These are phyloP conservation scores for Diaporthe nobilis DNA, from an alignment of 2,329 filamentous ascomycete genomes.

Conservation along the genomic window DNA sequence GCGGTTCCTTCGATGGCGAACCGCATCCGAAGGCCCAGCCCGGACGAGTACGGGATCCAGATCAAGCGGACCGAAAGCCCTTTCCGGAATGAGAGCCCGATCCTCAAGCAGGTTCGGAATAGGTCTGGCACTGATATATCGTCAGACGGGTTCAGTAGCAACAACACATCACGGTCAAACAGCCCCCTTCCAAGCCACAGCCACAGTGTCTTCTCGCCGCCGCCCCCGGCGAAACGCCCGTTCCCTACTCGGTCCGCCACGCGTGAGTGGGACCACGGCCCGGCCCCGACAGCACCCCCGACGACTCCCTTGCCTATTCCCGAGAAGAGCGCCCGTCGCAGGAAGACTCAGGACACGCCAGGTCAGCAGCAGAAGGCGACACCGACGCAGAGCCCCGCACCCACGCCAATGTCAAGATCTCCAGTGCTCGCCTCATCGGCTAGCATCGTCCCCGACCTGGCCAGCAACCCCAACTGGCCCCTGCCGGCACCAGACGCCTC, in stretches of 20 bases:
- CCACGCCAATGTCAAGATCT: constrained; percentile 35
- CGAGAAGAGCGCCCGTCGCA: constrained; percentile 35
- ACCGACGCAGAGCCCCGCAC: not conserved
- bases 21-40: constrained; percentile 15
- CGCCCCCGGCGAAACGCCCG: constrained; percentile 19
- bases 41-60: constrained; percentile 29
- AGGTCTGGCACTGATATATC: constrained; percentile 9
- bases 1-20: constrained; percentile 11
- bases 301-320: constrained; percentile 37
- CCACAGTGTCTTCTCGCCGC: constrained; percentile 42
- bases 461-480: constrained; percentile 40
- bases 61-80: constrained; percentile 22
- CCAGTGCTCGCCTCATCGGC: constrained; percentile 37
- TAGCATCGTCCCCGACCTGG: constrained; percentile 23
- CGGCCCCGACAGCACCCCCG: constrained; percentile 37
- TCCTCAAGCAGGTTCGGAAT: constrained; percentile 17
- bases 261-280: constrained; percentile 36
- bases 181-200: constrained; percentile 23
- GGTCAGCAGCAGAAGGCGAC: constrained; percentile 16
- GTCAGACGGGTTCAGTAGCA: constrained; percentile 26
- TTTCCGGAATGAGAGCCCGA: constrained; percentile 35
- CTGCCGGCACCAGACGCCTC: constrained; percentile 32
- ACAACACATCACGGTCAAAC: constrained; percentile 28
- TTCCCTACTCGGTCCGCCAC: not conserved
- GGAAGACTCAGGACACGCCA: not conserved